phyloP scores from a whole-genome alignment of 495 filamentous ascomycete genomes.

The Venustampulla echinocandica region DNA sequence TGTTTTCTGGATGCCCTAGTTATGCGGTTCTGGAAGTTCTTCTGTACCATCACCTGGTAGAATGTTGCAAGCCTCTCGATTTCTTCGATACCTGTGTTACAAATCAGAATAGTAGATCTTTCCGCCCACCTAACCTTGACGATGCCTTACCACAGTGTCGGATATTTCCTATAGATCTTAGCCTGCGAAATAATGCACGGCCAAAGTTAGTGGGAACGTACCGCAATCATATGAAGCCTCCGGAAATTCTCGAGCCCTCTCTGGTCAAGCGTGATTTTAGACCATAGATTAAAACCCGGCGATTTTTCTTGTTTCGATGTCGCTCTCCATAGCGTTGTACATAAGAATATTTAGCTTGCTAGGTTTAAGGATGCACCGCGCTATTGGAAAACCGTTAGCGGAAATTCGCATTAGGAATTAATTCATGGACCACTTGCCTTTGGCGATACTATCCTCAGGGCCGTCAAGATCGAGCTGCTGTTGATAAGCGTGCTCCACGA shows the following conservation, averaged over 20 bases:
- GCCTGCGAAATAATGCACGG: too few relatives aligned
- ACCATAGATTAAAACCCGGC: conserved; percentile 2
- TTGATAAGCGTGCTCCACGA: conserved; percentile 4
- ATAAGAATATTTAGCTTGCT: neutral
- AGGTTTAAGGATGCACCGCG: conserved; percentile 1
- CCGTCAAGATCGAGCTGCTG: conserved; percentile 1
- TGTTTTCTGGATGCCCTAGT: neutral
- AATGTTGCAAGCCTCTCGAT: neutral
- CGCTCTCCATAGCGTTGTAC: conserved; percentile 8
- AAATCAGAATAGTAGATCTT: conserved; percentile 1
- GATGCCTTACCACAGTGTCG: conserved; percentile 10
- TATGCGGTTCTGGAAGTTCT: neutral
- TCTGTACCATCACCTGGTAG: neutral
- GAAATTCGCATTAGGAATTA: neutral
- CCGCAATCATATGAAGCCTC: conserved; percentile 8
- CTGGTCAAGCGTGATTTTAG: conserved; percentile 3
- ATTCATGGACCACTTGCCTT: conserved; percentile 1
- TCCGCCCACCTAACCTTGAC: neutral
- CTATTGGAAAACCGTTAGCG: conserved; percentile 2
- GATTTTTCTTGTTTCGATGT: too few relatives aligned
- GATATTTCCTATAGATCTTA: conserved; percentile 9
- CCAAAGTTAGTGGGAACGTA: conserved; percentile 1
- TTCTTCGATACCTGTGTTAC: conserved; percentile 6
- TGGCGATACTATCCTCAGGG: conserved; percentile 9
- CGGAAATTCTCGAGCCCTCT: conserved; percentile 1